Base-by-base conservation (phyloP, 2,329 filamentous ascomycete species). In the Colletotrichum orchidophilum region DNA sequence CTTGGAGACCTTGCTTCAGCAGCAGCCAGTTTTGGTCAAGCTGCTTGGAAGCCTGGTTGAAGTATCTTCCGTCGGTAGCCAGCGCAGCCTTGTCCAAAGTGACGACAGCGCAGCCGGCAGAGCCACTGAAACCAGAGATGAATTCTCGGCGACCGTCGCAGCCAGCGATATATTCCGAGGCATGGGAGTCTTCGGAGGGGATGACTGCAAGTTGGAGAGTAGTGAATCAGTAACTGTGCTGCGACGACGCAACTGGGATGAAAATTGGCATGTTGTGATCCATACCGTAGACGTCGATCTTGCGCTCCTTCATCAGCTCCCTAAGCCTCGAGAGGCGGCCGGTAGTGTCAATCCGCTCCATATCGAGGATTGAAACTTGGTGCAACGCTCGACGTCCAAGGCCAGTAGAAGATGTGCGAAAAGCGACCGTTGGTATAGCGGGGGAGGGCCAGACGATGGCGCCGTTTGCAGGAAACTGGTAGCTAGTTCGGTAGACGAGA, bases 161-260 rank as follows among this genome's bases (percentile, higher is more conserved):
- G n/a, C 92, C 91, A 61, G 96, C 96, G 81, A 98, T 98, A 82
- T 99, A 99, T 84, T 99, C 96, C 75, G 96, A 98, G 76, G 96
- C 94, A 81, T 99, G 96, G 79, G 94, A 96, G 81, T 99, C 96
- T 88, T 98, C 96, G 39, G 96, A 98, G 0, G 96, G 96, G 7
- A 98, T 90, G 79, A 99, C 96, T 98, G 80, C 65, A 80, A 64
- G 39, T 49, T 59, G 63, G 26, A 55, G 66, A 24, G 54, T 58
- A 75, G 75, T 73, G 76, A 77, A 52, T 85, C 76, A 87, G 83
- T 77, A 74, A 74, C 73, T 42, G 74, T 68, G 75, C 71, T 61
- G 53, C 49, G 66, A 71, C 72, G 29, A 6, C 21, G 49, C 49
- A 21, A 27, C n/a, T 21, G 8, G 12, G 11, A 55, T 29, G 13